These are phyloP conservation scores for Trichoderma simmonsii DNA, from an alignment of 2,329 filamentous ascomycete species.

Conservation along the genomic window DNA sequence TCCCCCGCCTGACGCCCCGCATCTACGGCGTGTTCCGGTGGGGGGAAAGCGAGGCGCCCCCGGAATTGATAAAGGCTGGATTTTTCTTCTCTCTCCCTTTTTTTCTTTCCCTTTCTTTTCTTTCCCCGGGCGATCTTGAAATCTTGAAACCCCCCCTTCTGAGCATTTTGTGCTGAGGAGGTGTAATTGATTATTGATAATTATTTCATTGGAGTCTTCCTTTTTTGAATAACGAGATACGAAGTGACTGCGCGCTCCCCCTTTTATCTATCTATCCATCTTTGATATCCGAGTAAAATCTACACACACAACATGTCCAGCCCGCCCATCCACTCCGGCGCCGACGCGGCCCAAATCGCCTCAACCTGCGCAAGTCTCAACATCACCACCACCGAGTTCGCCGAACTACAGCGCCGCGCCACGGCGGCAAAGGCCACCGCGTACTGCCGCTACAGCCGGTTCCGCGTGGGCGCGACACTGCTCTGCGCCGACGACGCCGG, in stretches of 20 bases:
- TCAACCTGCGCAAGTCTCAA: conserved; percentile 33
- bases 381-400: conserved; percentile 63
- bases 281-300: neutral
- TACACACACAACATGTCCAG: neutral
- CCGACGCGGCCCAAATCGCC: conserved; percentile 29
- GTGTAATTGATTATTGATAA: neutral
- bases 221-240: neutral
- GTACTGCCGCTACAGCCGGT: conserved; percentile 91
- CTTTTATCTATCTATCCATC: neutral
- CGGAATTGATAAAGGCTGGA: neutral
- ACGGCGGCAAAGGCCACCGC: conserved; percentile 71
- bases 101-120: neutral
- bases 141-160: neutral
- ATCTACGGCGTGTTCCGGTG: conserved; percentile 15
- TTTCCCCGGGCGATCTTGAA: neutral
- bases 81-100: neutral
- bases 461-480: conserved; percentile 82
- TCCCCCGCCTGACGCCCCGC: conserved; percentile 5
- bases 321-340: conserved; percentile 26
- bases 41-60: neutral
- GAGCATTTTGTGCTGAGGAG: neutral
- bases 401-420: conserved; percentile 59
- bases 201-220: neutral
- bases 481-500: conserved; percentile 46
- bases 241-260: neutral